Evolutionary conservation across 2,329 filamentous ascomycete species (phyloP), one percentile per base, ranked within the genome.

Genomic region (Paraphoma sp.): DNA sequence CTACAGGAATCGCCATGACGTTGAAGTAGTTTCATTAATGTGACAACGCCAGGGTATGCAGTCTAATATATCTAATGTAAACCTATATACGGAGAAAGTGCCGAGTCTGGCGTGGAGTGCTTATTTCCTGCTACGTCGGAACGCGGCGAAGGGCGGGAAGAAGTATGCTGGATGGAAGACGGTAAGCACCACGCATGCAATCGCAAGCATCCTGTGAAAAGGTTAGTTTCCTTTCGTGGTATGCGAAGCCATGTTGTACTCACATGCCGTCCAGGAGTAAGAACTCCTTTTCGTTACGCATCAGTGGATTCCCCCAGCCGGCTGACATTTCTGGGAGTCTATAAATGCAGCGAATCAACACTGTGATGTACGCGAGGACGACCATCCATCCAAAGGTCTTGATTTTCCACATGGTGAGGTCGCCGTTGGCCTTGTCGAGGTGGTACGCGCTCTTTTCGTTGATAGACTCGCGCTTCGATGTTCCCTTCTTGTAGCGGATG

Each of bases 241-340:
- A 29, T 29, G 17, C 18, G n/a, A 28, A 4, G 31, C 8, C 12
- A 10, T 4, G 8, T 3, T 3, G 23, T 12, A 11, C 68, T 68
- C 55, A 71, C 68, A 71, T 70, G 54, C 82, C 81, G 55, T 84
- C 82, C 3, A 84, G 67, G 6, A 80, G 64, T 66, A 84, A 76
- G 55, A 83, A 82, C 40, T 76, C 71, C 8, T 67, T 63, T 62
- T 83, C 75, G 42, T 82, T 68, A 54, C 81, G 79, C 67, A 81
- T 82, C 38, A 82, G 59, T 8, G 67, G 41, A 54, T 79, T 77
- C 14, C 67, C 63, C 70, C 80, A 82, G 3, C 80, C 80, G 40
- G 76, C 75, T 38, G 76, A 69, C 57, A 82, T 76, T 70, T 83
- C 80, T 0, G 76, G 76, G 30, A 82, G 72, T 57, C 81, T 79